Evolutionary conservation across 2,329 filamentous ascomycete genomes (phyloP).

Genomic region (Mycosphaerelloides madeirae): DNA sequence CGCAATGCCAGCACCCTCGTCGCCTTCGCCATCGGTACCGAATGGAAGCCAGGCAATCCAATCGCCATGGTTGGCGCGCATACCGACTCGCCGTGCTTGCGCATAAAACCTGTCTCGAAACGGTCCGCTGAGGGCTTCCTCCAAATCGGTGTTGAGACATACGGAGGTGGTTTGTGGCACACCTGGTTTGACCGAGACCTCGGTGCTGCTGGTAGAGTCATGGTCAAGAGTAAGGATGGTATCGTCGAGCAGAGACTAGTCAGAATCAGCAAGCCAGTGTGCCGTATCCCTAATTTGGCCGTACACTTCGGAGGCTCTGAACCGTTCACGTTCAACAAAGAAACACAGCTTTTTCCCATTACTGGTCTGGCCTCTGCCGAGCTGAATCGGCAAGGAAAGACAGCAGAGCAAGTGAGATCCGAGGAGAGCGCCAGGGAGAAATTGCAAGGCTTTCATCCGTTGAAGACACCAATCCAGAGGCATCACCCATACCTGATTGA

Average conservation of each 20-base stretch:
- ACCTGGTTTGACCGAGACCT: constrained; percentile 97
- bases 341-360: constrained; percentile 92
- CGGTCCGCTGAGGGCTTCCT: constrained; percentile 81
- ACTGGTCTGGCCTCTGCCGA: constrained; percentile 81
- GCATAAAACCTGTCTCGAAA: constrained; percentile 91
- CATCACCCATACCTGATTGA: constrained; percentile 87
- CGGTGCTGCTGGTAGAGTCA: constrained; percentile 79
- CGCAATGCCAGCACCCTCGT: constrained; percentile 89
- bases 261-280: constrained; percentile 83
- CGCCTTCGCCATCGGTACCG: constrained; percentile 83
- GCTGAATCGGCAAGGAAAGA: constrained; percentile 68
- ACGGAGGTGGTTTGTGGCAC: constrained; percentile 95
- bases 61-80: constrained; percentile 92
- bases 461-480: constrained; percentile 71
- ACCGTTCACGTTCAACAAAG: constrained; percentile 92
- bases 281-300: constrained; percentile 87
- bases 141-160: constrained; percentile 93
- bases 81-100: constrained; percentile 87
- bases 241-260: constrained; percentile 78
- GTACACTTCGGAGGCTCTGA: constrained; percentile 87
- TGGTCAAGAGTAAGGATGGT: constrained; percentile 66
- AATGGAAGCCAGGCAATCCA: constrained; percentile 88
- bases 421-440: constrained; percentile 36
- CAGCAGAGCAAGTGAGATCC: constrained; percentile 46
- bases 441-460: constrained; percentile 59